Base-by-base conservation (phyloP, 371 early-diverging fungal genomes). In the Fennellomyces sp. region DNA sequence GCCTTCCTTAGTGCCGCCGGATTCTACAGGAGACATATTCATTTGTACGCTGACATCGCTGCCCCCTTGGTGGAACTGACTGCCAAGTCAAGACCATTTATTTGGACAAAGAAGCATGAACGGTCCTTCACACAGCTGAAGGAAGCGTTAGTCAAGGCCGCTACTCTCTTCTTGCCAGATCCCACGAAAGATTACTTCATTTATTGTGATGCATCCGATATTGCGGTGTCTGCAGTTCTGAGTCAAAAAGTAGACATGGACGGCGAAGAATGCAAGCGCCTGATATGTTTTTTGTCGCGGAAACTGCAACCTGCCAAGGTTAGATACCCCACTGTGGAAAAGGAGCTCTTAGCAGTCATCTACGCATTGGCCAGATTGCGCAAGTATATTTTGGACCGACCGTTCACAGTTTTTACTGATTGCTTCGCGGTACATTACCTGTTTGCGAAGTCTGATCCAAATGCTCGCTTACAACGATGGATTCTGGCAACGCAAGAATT, bases 191-290 rank as follows among this genome's bases (percentile, higher is more conserved):
- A 13, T 3, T 54, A 38, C 27, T 8, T 25, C 10, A 26, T 60
- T 10, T 60, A 48, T 29, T 36, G 38, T 19, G 60, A 60, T 41
- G 60, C 60, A 11, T 60, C 60, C 4, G 51, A 60, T 39, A 26
- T 39, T 33, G 52, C 41, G 3, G 19, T 60, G 13, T 38, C 41
- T 2, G 52, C 51, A 3, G 52, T 52, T 4, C 29, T 60, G 0
- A n/a, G 27, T 41, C 60, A 52, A 28, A n/a, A n/a, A n/a, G n/a
- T n/a, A n/a, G n/a, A n/a, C n/a, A 39, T 17, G 1, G 17, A 54
- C 13, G 23, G 38, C 10, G 48, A 2, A 19, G 60, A 45, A 10
- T 36, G 7, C 3, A 8, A 30, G 17, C 0, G 11, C 7, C 60
- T 52, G 10, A 29, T 60, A n/a, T 52, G 29, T 29, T 60, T 60